Evolutionary conservation across 2,329 filamentous ascomycete genomes (phyloP).

Genomic region (Thelonectria rubi): DNA sequence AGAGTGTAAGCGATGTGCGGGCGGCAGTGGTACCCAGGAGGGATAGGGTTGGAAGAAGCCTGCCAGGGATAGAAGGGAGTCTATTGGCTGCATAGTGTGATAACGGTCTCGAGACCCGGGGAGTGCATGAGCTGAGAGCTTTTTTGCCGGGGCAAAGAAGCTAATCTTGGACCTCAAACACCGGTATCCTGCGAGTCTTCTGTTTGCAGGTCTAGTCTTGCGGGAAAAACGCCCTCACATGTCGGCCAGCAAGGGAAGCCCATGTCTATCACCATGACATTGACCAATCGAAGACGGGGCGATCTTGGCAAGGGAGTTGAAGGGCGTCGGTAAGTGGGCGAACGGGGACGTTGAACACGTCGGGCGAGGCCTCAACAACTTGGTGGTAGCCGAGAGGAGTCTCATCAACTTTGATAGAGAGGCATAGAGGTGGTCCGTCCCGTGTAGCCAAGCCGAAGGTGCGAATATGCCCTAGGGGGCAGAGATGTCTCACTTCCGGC

Average conservation of each 20-base stretch:
- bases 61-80: conserved; percentile 24
- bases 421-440: not conserved
- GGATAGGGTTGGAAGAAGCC: conserved; percentile 19
- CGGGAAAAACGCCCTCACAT: not conserved
- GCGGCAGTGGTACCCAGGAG: conserved; percentile 17
- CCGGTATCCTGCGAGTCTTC: conserved; percentile 19
- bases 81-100: conserved; percentile 25
- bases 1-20: not conserved
- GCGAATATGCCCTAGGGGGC: too few relatives aligned
- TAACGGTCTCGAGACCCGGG: conserved; percentile 11
- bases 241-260: conserved; percentile 3
- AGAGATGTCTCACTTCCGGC: not conserved
- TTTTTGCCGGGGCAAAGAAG: conserved; percentile 22
- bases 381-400: not conserved
- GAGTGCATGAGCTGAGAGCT: conserved; percentile 36
- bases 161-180: conserved; percentile 33
- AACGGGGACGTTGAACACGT: not conserved
- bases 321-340: not conserved
- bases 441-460: not conserved
- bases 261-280: not conserved
- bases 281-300: not conserved
- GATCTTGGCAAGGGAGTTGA: conserved; percentile 7
- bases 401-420: not conserved
- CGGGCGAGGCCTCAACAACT: not conserved
- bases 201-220: conserved; percentile 2